Evolutionary conservation across 192 early-diverging fungal species (phyloP), one percentile per base, ranked within the genome.

Genomic region (Oehlia diaphana): DNA sequence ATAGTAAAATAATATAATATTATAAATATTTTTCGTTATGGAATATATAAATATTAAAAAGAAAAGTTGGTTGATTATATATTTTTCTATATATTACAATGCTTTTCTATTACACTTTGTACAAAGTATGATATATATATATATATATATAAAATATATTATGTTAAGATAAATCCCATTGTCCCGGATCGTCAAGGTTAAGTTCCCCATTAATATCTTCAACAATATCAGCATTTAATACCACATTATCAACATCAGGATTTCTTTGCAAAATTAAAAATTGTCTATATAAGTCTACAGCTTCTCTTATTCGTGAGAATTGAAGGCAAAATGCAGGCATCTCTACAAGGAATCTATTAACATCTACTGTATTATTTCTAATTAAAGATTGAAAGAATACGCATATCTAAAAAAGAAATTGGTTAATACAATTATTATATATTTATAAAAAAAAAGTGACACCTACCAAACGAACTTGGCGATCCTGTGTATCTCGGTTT

Each of bases 401-500:
- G n/a, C 76, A 82, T 13, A 82, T 71, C 81, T 82, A 79, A 37
- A 63, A 63, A 63, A 26, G 21, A n/a, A 42, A 26, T 26, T 13
- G 76, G 19, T 12, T 23, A 28, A 39, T 63, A 61, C 6, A 74
- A 23, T 49, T 28, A 5, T 21, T 21, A 9, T 9, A 44, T 33
- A 70, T 2, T 12, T 31, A 37, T 19, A 37, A 42, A 31, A 44
- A 4, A 23, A 63, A 28, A 28, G 5, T 10, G 16, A 0, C 77
- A 76, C 77, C 47, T 82, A 82, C 81, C 72, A 82, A 62, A 47
- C 81, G 81, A 39, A 82, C 81, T 71, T 82, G 81, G 19, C 81
- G 71, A 62, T 73, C 63, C 63, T 82, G 81, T 31, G 74, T 78
- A 44, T 67, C 71, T 35, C 63, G 69, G 69, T 82, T 73, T 61